Conservation (phyloP, 208 protist genomes). For the Entamoeba invadens region DNA sequence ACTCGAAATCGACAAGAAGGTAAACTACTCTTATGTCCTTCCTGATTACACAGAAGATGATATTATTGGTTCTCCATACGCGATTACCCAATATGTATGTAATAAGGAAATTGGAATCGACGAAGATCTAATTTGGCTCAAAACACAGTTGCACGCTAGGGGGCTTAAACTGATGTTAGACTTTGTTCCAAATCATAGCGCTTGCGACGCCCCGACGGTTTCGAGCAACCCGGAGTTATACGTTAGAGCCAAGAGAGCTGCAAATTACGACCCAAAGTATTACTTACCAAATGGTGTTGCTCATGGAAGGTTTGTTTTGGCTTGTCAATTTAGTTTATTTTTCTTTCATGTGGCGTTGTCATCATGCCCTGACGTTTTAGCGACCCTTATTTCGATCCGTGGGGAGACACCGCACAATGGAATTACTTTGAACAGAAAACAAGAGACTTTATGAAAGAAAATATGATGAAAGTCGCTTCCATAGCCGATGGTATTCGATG, state of each 20-base stretch:
- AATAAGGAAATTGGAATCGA: constrained; percentile 39
- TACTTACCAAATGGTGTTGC: constrained; percentile 44
- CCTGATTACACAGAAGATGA: constrained; percentile 45
- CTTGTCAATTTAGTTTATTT: too few relatives aligned
- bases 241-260: constrained; percentile 24
- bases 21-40: constrained; percentile 33
- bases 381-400: constrained; percentile 4
- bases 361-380: too few relatives aligned
- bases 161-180: constrained; percentile 49
- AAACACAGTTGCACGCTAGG: constrained; percentile 31
- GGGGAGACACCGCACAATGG: constrained; percentile 46
- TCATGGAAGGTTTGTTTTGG: too few relatives aligned
- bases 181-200: constrained; percentile 52
- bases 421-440: constrained; percentile 42
- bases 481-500: constrained; percentile 45
- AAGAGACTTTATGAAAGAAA: background rate
- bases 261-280: constrained; percentile 33
- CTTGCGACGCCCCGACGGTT: constrained; percentile 26
- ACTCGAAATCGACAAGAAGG: constrained; percentile 40
- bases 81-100: constrained; percentile 38
- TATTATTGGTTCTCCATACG: constrained; percentile 56
- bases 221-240: constrained; percentile 30
- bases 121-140: constrained; percentile 29
- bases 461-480: constrained; percentile 29
- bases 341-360: too few relatives aligned